Conservation (phyloP, 1,139 yeast genomes). For the Geotrichum fermentans region DNA sequence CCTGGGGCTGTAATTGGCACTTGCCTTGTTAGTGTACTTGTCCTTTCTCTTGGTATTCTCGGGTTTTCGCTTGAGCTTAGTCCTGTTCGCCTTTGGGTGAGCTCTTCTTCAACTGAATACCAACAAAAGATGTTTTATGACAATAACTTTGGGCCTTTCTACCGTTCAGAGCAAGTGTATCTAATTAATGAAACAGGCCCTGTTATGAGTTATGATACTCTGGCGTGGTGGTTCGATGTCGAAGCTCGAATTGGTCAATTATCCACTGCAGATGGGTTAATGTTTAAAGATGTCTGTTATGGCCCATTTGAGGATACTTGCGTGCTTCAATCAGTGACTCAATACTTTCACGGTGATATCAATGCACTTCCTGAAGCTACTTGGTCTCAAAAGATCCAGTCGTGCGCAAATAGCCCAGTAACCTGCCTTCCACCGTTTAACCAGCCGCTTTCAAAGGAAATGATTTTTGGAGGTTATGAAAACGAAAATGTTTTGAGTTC, state of each 20-base stretch:
- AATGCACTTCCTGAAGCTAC: slow-evolving; percentile 44
- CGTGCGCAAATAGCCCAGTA: slow-evolving; percentile 77
- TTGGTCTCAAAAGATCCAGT: slow-evolving; percentile 53
- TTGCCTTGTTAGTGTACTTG: slow-evolving; percentile 43
- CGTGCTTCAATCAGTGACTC: slow-evolving; percentile 85
- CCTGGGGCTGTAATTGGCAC: slow-evolving; percentile 53
- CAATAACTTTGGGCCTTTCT: slow-evolving; percentile 83
- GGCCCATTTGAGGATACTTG: slow-evolving; percentile 72
- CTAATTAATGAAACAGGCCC: slow-evolving; percentile 65
- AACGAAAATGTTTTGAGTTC: slow-evolving; percentile 52
- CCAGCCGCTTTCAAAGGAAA: slow-evolving; percentile 72
- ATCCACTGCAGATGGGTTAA: slow-evolving; percentile 29
- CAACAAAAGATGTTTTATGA: slow-evolving; percentile 69
- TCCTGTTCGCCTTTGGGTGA: slow-evolving; percentile 87
- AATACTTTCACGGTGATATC: slow-evolving; percentile 71
- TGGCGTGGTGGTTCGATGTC: slow-evolving; percentile 83
- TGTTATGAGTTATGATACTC: slow-evolving; percentile 58
- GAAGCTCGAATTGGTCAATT: slow-evolving; percentile 51
- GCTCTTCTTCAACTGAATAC: slow-evolving; percentile 68
- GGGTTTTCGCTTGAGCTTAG: slow-evolving; percentile 62
- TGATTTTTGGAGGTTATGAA: slow-evolving; percentile 59
- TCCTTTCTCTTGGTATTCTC: slow-evolving; percentile 52
- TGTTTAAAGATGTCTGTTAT: slow-evolving; percentile 69
- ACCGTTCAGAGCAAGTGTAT: slow-evolving; percentile 79
- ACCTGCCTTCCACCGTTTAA: slow-evolving; percentile 86